Conservation (phyloP, 352 stramenopile genomes). For the Globisporangium rhizosaccharum region DNA sequence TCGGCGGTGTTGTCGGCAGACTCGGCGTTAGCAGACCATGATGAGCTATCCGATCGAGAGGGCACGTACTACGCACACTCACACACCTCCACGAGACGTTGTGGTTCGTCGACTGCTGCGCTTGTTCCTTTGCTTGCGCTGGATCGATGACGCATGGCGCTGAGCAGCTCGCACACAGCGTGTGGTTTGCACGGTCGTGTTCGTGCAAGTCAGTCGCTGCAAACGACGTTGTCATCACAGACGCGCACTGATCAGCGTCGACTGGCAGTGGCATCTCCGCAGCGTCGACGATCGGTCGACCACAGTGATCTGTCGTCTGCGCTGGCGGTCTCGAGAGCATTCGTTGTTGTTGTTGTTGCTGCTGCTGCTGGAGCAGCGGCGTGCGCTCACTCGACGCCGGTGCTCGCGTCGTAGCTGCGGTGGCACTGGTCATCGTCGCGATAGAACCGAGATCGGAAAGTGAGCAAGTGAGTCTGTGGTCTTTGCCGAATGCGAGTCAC, state of each 20-base stretch:
- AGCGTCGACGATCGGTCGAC: conserved; percentile 6
- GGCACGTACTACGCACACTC: too few relatives aligned
- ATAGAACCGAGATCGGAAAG: too few relatives aligned
- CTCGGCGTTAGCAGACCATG: too few relatives aligned
- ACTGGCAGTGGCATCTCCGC: conserved; percentile 1
- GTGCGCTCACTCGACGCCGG: conserved; percentile 2
- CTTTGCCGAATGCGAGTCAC: too few relatives aligned
- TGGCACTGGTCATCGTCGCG: too few relatives aligned
- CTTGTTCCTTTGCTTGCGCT: not conserved
- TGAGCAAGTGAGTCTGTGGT: too few relatives aligned
- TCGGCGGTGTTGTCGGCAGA: too few relatives aligned
- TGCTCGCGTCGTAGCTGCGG: too few relatives aligned
- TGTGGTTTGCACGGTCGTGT: not conserved
- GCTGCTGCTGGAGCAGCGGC: conserved; percentile 4
- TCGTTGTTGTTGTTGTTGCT: not conserved
- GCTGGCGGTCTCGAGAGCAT: not conserved
- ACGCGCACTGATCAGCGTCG: not conserved
- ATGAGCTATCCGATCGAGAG: too few relatives aligned
- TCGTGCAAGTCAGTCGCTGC: not conserved
- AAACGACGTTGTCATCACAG: not conserved
- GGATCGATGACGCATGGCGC: conserved; percentile 2
- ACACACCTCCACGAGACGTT: not conserved
- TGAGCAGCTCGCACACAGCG: conserved; percentile 4
- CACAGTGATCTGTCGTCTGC: not conserved
- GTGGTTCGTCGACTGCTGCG: too few relatives aligned